phyloP scores from a whole-genome alignment of 495 filamentous ascomycete species.

The Trichoderma asperelloides region DNA sequence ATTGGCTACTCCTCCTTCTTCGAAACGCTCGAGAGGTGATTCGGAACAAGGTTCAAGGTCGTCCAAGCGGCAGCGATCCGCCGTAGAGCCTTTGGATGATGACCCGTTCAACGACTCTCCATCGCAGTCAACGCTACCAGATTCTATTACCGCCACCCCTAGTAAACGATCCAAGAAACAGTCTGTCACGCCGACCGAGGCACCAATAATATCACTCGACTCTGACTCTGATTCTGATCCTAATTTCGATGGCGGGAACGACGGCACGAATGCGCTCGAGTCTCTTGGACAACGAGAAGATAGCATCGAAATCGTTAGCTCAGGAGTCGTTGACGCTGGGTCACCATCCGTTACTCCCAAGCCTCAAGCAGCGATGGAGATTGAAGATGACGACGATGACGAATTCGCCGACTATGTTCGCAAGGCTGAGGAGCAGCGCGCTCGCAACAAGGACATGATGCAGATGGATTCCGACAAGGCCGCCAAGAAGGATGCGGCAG shows the following conservation, averaged over 20 bases:
- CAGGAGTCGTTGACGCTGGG: background rate
- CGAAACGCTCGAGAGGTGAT: slow-evolving; percentile 8
- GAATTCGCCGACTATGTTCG: slow-evolving; percentile 5
- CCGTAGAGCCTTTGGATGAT: background rate
- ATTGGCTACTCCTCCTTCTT: background rate
- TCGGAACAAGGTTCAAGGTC: slow-evolving; percentile 4
- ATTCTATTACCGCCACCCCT: background rate
- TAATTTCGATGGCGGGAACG: background rate
- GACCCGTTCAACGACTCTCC: background rate
- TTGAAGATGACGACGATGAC: background rate
- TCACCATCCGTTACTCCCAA: background rate
- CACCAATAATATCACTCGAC: background rate
- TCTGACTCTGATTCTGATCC: background rate
- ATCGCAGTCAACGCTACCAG: background rate
- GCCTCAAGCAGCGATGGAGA: background rate
- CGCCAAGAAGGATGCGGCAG: background rate
- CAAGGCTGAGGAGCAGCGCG: slow-evolving; percentile 5
- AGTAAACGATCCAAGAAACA: background rate
- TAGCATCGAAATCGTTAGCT: background rate
- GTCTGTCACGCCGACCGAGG: background rate
- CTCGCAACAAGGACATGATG: background rate
- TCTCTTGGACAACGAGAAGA: background rate
- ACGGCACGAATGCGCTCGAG: background rate
- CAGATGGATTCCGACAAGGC: background rate
- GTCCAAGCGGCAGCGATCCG: slow-evolving; percentile 1